Evolutionary conservation across 2,329 filamentous ascomycete species (phyloP).

Genomic region (Verticillium albo-atrum): DNA sequence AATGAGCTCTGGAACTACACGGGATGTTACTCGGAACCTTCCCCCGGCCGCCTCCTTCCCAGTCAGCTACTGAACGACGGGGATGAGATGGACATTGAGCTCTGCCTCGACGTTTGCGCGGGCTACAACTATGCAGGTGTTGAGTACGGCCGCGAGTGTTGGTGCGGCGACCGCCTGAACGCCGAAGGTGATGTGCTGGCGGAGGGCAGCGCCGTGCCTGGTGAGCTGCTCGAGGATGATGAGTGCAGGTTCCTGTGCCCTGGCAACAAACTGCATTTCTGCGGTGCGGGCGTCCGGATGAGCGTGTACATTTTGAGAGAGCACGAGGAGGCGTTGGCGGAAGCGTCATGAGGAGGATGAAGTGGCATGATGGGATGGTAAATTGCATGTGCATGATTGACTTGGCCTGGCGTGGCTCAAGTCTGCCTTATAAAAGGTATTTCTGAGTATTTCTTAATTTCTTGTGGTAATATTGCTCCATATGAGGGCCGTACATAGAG

Average conservation of each 20-base stretch:
- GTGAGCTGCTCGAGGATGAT: conserved; percentile 7
- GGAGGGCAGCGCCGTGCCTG: conserved; percentile 6
- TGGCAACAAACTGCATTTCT: conserved; percentile 9
- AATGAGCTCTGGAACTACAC: conserved; percentile 33
- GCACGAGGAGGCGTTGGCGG: background rate
- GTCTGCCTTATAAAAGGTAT: background rate
- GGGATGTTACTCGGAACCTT: conserved; percentile 28
- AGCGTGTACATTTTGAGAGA: conserved; percentile 23
- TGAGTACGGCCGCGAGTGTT: conserved; percentile 16
- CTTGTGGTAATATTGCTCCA: background rate
- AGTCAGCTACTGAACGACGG: conserved; percentile 22
- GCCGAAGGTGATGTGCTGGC: conserved; percentile 11
- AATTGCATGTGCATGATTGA: background rate
- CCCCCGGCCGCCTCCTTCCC: conserved; percentile 23
- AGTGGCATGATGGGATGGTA: background rate
- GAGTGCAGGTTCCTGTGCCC: conserved; percentile 12
- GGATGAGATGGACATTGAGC: conserved; percentile 12
- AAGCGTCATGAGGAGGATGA: background rate
- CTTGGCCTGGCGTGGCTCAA: background rate
- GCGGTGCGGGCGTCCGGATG: conserved; percentile 18
- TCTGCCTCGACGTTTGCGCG: conserved; percentile 12
- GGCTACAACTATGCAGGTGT: conserved; percentile 13
- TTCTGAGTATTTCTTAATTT: background rate
- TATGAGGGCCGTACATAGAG: background rate
- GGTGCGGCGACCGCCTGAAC: conserved; percentile 18